Conservation (phyloP, 1,139 yeast species). For the Wickerhamiella pararugosa region DNA sequence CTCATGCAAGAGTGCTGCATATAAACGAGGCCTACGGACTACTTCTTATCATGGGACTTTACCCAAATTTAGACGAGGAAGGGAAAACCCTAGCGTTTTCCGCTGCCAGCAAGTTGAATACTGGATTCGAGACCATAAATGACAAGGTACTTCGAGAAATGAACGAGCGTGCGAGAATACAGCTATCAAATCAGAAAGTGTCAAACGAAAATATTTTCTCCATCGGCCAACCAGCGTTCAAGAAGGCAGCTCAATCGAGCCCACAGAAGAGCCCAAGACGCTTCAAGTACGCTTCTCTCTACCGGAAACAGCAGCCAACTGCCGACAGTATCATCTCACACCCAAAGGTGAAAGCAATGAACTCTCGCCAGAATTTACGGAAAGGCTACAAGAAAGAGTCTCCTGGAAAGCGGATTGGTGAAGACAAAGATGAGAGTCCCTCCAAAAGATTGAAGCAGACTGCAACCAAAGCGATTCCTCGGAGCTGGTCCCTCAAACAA, state of each 20-base stretch:
- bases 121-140: conserved; percentile 23
- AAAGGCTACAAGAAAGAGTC: background rate
- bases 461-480: too few relatives aligned
- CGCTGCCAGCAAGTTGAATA: conserved; percentile 16
- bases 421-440: too few relatives aligned
- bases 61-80: too few relatives aligned
- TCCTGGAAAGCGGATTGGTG: too few relatives aligned
- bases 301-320: background rate
- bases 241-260: too few relatives aligned
- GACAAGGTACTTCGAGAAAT: conserved; percentile 24
- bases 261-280: background rate
- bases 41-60: too few relatives aligned
- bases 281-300: background rate
- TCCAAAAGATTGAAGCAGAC: too few relatives aligned
- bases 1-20: too few relatives aligned
- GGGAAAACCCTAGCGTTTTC: conserved; percentile 8
- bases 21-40: too few relatives aligned
- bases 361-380: conserved; percentile 1
- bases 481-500: too few relatives aligned
- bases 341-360: conserved; percentile 8
- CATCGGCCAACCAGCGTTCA: too few relatives aligned
- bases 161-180: conserved; percentile 23
- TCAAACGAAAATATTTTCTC: too few relatives aligned
- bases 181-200: conserved; percentile 1
- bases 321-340: conserved; percentile 20